These are phyloP conservation scores for Fulvia fulva DNA, from an alignment of 2,329 filamentous ascomycete genomes.

Conservation along the genomic window DNA sequence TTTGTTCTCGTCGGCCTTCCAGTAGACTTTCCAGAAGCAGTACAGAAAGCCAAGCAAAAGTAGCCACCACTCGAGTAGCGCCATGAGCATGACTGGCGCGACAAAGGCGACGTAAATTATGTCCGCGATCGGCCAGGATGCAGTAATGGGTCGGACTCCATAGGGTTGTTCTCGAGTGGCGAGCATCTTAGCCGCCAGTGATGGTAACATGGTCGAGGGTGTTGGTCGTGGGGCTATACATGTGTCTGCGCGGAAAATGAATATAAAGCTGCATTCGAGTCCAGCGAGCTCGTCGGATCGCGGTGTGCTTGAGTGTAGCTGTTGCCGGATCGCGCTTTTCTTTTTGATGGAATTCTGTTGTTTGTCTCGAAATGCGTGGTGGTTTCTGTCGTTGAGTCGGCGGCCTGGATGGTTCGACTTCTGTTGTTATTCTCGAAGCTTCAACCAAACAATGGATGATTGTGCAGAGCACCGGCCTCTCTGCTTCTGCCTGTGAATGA, in stretches of 20 bases:
- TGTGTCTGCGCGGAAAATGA: not conserved
- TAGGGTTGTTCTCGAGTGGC: conserved; percentile 7
- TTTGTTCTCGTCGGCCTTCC: conserved; percentile 64
- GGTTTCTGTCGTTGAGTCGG: too few relatives aligned
- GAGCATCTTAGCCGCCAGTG: conserved; percentile 7
- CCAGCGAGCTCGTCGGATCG: too few relatives aligned
- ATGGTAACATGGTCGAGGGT: not conserved
- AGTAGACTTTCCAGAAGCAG: conserved; percentile 81
- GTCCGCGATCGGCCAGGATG: conserved; percentile 46
- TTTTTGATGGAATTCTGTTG: too few relatives aligned
- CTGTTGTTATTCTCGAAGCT: not conserved
- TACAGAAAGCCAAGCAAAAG: conserved; percentile 94
- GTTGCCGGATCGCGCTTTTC: too few relatives aligned
- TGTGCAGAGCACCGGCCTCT: not conserved
- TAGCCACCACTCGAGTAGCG: conserved; percentile 86
- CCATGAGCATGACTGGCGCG: conserved; percentile 75
- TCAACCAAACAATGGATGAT: not conserved
- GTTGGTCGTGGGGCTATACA: not conserved
- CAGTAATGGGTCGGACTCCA: conserved; percentile 12
- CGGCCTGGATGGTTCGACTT: too few relatives aligned
- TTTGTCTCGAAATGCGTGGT: too few relatives aligned
- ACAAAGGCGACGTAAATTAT: conserved; percentile 82
- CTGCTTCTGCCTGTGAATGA: not conserved
- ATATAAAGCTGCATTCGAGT: not conserved
- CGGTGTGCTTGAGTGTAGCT: too few relatives aligned